A percentile compares a stretch with the other conserved stretches of the same genome.
Conservation (phyloP, 2,329 filamentous ascomycete species). For the Cryphonectria nitschkei region DNA sequence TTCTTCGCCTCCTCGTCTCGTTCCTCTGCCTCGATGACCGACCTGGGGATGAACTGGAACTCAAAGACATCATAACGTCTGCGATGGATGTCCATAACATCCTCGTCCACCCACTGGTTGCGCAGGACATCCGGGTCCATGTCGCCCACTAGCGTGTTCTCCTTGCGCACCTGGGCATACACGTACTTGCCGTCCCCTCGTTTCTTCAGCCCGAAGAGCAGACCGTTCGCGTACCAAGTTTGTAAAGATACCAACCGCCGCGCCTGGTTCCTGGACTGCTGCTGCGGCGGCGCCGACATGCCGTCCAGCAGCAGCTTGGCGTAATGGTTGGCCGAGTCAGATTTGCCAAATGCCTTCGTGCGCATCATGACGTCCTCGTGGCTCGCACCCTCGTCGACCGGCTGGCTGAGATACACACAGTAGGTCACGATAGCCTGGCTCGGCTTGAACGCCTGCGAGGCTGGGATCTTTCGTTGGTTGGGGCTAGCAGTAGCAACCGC, state of each 20-base stretch:
- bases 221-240: not conserved
- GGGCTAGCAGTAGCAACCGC: not conserved
- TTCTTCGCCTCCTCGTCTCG: not conserved
- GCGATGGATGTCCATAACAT: slow-evolving; percentile 18
- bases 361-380: slow-evolving; percentile 9
- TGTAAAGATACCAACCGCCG: not conserved
- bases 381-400: not conserved
- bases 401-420: slow-evolving; percentile 18
- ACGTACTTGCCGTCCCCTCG: slow-evolving; percentile 17
- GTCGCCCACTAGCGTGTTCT: slow-evolving; percentile 9
- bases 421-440: slow-evolving; percentile 12
- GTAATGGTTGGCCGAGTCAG: slow-evolving; percentile 20
- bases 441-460: slow-evolving; percentile 17
- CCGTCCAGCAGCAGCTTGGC: slow-evolving; percentile 19
- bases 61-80: slow-evolving; percentile 19
- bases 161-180: slow-evolving; percentile 13
- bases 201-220: slow-evolving; percentile 14
- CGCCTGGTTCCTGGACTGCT: not conserved
- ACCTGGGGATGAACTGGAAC: slow-evolving; percentile 5
- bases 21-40: slow-evolving; percentile 5
- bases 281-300: not conserved
- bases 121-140: slow-evolving; percentile 11
- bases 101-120: slow-evolving; percentile 19
- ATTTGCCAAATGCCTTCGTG: slow-evolving; percentile 13
- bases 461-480: not conserved